Evolutionary conservation across 1,139 yeast species (phyloP), one percentile per base, ranked within the genome.

Genomic region (Nakaseomyces nivariensis): DNA sequence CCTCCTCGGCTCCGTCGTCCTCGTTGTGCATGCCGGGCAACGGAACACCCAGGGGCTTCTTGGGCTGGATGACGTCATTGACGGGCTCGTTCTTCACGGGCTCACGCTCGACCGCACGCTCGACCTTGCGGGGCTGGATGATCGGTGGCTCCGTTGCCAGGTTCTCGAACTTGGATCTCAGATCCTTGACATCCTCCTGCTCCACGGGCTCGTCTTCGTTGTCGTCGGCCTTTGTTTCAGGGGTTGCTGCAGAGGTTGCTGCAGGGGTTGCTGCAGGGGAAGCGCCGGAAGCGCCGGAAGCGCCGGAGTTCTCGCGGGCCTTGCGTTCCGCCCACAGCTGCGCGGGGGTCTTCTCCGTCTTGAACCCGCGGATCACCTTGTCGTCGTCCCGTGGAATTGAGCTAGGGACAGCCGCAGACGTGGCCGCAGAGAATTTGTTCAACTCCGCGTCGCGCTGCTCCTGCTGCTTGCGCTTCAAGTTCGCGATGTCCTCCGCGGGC

Each of bases 241-340:
- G 31, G 31, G 31, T 29, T 5, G 31, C 62, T 41, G 56, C 53
- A 27, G 42, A 48, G 10, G 36, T 5, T 7, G 13, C 36, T 7
- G 36, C 13, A 11, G 13, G 11, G 36, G 13, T 32, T 13, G 46
- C 41, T 10, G 56, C 51, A n/a, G 36, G 5, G n/a, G n/a, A n/a
- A n/a, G n/a, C n/a, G n/a, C n/a, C n/a, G n/a, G n/a, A n/a, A 29
- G 10, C 2, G 32, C 3, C 32, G 3, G 32, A 3, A 10, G 10
- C 32, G 3, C 10, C 10, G 32, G 32, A 17, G 22, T 50, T 49
- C 52, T 43, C 54, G 17, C 73, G 72, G 59, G 73, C 92, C 66
- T 83, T 82, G 73, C 82, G 87, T 67, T 87, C 96, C 24, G 97
- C 97, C 97, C 97, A 89, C 37, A 86, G 64, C 68, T 89, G 97